Percentiles rank a stretch among this genome's conserved stretches.
Conservation (phyloP, 139 green algal genomes). For the Zygnema circumcarinatum region DNA sequence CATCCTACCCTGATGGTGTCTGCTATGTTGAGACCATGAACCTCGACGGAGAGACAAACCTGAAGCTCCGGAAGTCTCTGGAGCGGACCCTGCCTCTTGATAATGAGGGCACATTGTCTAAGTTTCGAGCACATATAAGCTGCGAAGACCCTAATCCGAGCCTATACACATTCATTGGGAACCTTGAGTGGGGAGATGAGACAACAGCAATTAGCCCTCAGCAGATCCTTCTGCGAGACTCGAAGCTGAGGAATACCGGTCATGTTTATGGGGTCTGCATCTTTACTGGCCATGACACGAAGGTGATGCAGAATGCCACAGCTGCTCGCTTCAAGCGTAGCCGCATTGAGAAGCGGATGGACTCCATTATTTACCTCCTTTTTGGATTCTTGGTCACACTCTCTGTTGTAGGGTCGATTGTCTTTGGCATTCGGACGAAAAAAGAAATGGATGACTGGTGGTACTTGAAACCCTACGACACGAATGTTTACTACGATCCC, state of each 20-base stretch:
- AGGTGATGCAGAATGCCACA: conserved; percentile 81
- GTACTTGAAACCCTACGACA: conserved; percentile 39
- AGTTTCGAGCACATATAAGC: conserved; percentile 46
- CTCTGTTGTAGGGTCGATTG: conserved; percentile 21
- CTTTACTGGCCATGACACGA: conserved; percentile 89
- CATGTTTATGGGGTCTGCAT: conserved; percentile 81
- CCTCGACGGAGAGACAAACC: conserved; percentile 95
- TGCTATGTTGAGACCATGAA: conserved; percentile 94
- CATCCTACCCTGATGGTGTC: conserved; percentile 68
- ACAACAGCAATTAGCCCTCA: conserved; percentile 20
- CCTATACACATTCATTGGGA: conserved; percentile 83
- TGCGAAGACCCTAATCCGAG: conserved; percentile 79
- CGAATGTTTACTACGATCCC: conserved; percentile 49
- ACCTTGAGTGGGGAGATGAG: conserved; percentile 54
- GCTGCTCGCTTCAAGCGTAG: conserved; percentile 73
- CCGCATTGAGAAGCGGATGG: conserved; percentile 58
- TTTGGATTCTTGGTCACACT: conserved; percentile 66
- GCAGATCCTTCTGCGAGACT: conserved; percentile 64
- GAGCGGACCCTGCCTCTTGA: conserved; percentile 53
- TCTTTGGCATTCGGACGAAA: conserved; percentile 38
- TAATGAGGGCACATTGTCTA: background rate
- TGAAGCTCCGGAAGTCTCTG: conserved; percentile 82
- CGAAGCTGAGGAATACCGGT: conserved; percentile 81
- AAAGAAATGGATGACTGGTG: conserved; percentile 26
- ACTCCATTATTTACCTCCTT: conserved; percentile 61